These are phyloP conservation scores for Oryza nivara DNA, from an alignment of 176 grass and related monocot species.

Conservation along the genomic window DNA sequence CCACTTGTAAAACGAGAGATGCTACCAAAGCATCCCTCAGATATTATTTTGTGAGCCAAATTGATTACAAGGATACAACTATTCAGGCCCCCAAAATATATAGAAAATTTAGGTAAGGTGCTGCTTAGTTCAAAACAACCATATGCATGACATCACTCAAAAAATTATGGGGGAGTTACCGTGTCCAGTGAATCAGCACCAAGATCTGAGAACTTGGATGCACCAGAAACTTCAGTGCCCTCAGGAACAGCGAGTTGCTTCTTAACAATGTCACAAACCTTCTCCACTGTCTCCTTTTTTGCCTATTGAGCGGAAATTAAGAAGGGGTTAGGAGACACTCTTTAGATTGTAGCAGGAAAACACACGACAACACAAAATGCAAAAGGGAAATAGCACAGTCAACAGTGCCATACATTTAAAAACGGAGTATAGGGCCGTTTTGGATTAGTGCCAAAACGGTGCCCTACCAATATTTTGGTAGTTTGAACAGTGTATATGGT, in stretches of 20 bases:
- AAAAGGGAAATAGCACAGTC: neutral
- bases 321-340: neutral
- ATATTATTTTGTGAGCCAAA: neutral
- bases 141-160: neutral
- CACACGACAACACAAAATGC: neutral
- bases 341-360: neutral
- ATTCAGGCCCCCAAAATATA: neutral
- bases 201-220: constrained; percentile 59
- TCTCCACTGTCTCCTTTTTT: constrained; percentile 55
- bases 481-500: too few relatives aligned
- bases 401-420: neutral
- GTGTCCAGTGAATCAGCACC: constrained; percentile 73
- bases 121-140: neutral
- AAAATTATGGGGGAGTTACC: constrained; percentile 32
- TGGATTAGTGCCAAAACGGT: too few relatives aligned
- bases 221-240: constrained; percentile 38
- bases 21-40: neutral
- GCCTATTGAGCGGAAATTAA: constrained; percentile 41
- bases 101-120: neutral
- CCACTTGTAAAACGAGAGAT: neutral
- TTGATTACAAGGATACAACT: neutral
- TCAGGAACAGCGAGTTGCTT: constrained; percentile 71
- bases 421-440: neutral
- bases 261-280: constrained; percentile 71
- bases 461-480: too few relatives aligned